phyloP scores from a whole-genome alignment of 2,329 filamentous ascomycete species.

The Coniochaeta ligniaria region DNA sequence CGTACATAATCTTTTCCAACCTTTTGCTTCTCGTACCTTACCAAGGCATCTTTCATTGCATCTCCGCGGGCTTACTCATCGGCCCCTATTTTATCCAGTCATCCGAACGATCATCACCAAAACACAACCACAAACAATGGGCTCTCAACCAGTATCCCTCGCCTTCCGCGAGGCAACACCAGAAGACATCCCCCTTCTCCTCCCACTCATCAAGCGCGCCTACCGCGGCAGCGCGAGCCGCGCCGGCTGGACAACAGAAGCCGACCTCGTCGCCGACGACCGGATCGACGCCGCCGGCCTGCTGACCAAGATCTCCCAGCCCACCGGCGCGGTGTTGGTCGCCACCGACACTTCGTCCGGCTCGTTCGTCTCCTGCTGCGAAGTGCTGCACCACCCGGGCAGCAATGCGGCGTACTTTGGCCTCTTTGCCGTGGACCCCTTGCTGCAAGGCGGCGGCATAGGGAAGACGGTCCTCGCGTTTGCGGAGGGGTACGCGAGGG shows the following conservation, averaged over 20 bases:
- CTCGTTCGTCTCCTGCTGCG: constrained; percentile 35
- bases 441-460: constrained; percentile 33
- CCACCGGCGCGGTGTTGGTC: constrained; percentile 27
- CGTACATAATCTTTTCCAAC: neutral
- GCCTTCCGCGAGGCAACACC: neutral
- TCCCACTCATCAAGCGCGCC: constrained; percentile 32
- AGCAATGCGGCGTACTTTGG: constrained; percentile 31
- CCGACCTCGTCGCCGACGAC: constrained; percentile 33
- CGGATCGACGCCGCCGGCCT: constrained; percentile 32
- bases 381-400: constrained; percentile 23
- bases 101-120: neutral
- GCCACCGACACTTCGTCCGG: constrained; percentile 19
- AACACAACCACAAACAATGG: neutral
- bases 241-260: constrained; percentile 39
- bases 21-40: neutral
- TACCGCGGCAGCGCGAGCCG: constrained; percentile 34
- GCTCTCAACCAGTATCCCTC: neutral
- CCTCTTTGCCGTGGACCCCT: constrained; percentile 38
- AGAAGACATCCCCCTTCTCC: constrained; percentile 13
- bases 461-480: constrained; percentile 30
- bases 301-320: constrained; percentile 29
- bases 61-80: neutral
- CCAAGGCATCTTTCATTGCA: too few species aligned
- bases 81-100: neutral
- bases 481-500: constrained; percentile 30